A percentile compares a stretch with the other conserved stretches of the same genome.
Evolutionary conservation across 1,139 yeast genomes (phyloP).

Genomic region (Saccharomyces pastorianus): DNA sequence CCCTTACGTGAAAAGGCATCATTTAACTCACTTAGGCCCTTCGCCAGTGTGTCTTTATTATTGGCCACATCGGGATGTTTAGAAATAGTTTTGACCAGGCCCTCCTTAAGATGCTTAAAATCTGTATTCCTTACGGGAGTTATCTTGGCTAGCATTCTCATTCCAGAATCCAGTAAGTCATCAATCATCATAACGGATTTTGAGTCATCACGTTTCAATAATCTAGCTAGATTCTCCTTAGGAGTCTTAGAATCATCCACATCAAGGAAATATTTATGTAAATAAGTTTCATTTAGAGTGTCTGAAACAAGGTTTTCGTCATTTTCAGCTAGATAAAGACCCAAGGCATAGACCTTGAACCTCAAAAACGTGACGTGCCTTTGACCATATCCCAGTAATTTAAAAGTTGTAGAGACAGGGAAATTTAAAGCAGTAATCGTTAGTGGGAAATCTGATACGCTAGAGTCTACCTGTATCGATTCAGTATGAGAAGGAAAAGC

Average conservation of each 20-base stretch:
- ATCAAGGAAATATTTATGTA: conserved; percentile 32
- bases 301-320: conserved; percentile 44
- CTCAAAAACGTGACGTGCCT: conserved; percentile 73
- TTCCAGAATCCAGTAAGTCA: conserved; percentile 49
- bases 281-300: conserved; percentile 39
- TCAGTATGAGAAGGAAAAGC: conserved; percentile 6
- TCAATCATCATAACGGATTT: conserved; percentile 49
- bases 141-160: conserved; percentile 62
- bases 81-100: conserved; percentile 61
- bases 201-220: conserved; percentile 46
- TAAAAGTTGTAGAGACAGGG: conserved; percentile 31
- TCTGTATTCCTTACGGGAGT: conserved; percentile 87
- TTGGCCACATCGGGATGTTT: conserved; percentile 32
- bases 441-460: conserved; percentile 47
- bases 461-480: conserved; percentile 40
- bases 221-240: conserved; percentile 45
- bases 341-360: conserved; percentile 84
- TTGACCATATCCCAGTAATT: conserved; percentile 69
- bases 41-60: conserved; percentile 34
- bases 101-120: conserved; percentile 80
- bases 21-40: conserved; percentile 52
- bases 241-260: conserved; percentile 30
- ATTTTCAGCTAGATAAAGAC: conserved; percentile 59
- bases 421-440: conserved; percentile 12
- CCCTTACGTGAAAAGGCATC: conserved; percentile 46